phyloP scores from a whole-genome alignment of 345 rosid genomes.

The Gossypium mustelinum region DNA sequence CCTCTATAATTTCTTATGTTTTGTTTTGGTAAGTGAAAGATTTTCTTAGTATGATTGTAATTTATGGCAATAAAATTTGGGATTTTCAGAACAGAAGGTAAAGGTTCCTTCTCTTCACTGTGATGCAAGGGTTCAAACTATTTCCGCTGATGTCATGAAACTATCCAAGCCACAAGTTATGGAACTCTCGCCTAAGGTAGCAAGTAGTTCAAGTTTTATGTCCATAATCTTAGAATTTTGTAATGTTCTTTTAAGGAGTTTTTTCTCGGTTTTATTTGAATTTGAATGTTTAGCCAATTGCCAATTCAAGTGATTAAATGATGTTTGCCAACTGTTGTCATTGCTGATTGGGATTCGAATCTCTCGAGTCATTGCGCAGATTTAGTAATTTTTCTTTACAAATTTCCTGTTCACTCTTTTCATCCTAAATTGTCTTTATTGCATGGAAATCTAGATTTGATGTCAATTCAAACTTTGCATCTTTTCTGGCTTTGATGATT shows the following conservation, averaged over 20 bases:
- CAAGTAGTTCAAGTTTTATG: background rate
- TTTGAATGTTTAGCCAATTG: background rate
- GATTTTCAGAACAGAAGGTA: constrained; percentile 83
- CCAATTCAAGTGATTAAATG: background rate
- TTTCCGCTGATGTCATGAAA: constrained; percentile 72
- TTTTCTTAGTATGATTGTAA: constrained; percentile 20
- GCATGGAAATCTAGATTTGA: background rate
- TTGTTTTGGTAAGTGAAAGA: background rate
- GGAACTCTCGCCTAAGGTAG: constrained; percentile 76
- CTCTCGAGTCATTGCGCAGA: background rate
- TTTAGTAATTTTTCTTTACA: background rate
- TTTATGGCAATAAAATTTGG: constrained; percentile 17
- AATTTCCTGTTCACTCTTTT: background rate
- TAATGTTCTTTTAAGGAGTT: no score
- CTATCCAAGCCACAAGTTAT: constrained; percentile 50
- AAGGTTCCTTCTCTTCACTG: constrained; percentile 80
- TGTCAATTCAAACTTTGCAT: background rate
- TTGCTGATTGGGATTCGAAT: background rate
- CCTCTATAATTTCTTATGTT: background rate
- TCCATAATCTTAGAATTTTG: background rate
- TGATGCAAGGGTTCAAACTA: constrained; percentile 76
- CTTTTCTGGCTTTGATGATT: background rate
- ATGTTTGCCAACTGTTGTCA: background rate
- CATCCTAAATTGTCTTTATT: background rate
- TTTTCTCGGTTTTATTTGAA: background rate